These are phyloP conservation scores for Psophocarpus tetragonolobus DNA, from an alignment of 306 rosid genomes.

Conservation along the genomic window DNA sequence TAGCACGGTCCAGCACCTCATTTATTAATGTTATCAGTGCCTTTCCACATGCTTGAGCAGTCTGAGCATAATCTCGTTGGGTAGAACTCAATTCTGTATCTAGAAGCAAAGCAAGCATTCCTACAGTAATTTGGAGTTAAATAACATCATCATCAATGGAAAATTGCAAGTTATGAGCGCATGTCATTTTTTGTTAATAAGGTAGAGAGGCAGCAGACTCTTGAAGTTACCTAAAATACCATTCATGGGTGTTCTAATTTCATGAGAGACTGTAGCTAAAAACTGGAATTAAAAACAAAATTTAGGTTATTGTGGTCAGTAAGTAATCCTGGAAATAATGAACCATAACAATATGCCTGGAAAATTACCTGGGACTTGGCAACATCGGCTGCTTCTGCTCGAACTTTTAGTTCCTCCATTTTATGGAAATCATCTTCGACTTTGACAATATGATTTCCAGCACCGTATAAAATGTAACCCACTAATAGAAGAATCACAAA, in stretches of 20 bases:
- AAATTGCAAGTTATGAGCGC: background rate
- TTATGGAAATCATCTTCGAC: conserved; percentile 84
- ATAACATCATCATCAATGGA: background rate
- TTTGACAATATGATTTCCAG: conserved; percentile 85
- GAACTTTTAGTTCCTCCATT: conserved; percentile 72
- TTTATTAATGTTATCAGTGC: conserved; percentile 83
- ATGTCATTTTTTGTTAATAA: background rate
- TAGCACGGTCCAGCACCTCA: conserved; percentile 94
- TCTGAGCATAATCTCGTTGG: conserved; percentile 89
- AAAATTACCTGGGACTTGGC: conserved; percentile 89
- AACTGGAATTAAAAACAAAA: conserved; percentile 50
- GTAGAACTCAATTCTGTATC: conserved; percentile 89
- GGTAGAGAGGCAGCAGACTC: conserved; percentile 2
- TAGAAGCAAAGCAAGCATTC: conserved; percentile 90
- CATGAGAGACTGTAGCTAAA: conserved; percentile 94
- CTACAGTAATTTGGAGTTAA: conserved; percentile 45
- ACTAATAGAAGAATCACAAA: conserved; percentile 74
- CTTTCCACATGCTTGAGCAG: conserved; percentile 90
- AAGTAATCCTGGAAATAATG: conserved; percentile 27
- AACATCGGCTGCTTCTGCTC: conserved; percentile 87
- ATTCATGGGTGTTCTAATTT: conserved; percentile 94
- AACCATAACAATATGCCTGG: conserved; percentile 17
- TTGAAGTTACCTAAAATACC: conserved; percentile 76
- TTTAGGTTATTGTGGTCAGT: conserved; percentile 21
- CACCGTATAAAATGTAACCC: conserved; percentile 85